Conservation (phyloP, 371 early-diverging fungal species). For the Mortierella sp. region DNA sequence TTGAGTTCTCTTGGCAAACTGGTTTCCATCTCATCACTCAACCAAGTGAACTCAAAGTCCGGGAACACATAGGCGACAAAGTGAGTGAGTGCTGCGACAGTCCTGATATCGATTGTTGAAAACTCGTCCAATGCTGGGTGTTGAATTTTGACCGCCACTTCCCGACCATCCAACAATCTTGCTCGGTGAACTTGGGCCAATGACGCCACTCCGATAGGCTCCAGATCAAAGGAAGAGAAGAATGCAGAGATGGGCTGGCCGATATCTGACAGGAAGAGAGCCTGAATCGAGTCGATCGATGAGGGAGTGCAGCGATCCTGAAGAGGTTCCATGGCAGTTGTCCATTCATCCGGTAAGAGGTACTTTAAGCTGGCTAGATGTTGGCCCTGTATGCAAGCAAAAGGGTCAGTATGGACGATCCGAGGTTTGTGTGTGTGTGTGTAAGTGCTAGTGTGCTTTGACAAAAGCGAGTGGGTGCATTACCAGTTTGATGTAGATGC, state of each 20-base stretch:
- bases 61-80: constrained; percentile 80
- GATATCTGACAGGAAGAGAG: constrained; percentile 76
- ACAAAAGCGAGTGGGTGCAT: too few species aligned
- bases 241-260: constrained; percentile 67
- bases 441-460: too few species aligned
- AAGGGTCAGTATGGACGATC: too few species aligned
- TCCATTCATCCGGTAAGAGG: constrained; percentile 91
- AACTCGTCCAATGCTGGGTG: constrained; percentile 83
- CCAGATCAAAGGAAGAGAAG: constrained; percentile 76
- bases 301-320: constrained; percentile 90
- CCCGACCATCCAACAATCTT: constrained; percentile 62
- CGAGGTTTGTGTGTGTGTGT: too few species aligned
- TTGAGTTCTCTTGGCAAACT: constrained; percentile 90
- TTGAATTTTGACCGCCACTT: constrained; percentile 94
- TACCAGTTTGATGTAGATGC: constrained; percentile 92
- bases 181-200: constrained; percentile 89
- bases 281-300: constrained; percentile 71
- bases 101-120: constrained; percentile 82
- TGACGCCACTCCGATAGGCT: constrained; percentile 86
- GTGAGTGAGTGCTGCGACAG: constrained; percentile 71
- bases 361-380: constrained; percentile 89
- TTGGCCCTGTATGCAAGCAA: constrained; percentile 66
- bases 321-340: constrained; percentile 82
- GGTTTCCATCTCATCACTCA: constrained; percentile 87
- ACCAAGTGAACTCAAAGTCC: constrained; percentile 91